These are phyloP conservation scores for Kuraishia capsulata DNA, from an alignment of 805 yeast genomes.

Conservation along the genomic window DNA sequence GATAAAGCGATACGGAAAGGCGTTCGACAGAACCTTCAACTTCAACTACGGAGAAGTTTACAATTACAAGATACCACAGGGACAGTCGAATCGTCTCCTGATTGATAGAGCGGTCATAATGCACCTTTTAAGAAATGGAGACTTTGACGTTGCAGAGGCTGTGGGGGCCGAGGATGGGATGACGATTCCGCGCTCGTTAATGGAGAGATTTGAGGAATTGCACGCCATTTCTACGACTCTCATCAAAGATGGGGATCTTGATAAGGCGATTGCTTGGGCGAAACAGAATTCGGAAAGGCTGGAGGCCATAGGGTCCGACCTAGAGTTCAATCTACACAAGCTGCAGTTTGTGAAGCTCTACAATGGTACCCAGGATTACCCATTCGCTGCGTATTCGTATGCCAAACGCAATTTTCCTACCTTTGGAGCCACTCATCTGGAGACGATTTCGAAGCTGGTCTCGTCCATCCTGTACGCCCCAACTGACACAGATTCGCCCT, in stretches of 20 bases:
- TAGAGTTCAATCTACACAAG: conserved; percentile 36
- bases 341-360: conserved; percentile 28
- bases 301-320: conserved; percentile 25
- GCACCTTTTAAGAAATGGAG: conserved; percentile 22
- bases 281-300: conserved; percentile 15
- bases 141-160: conserved; percentile 16
- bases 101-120: conserved; percentile 19
- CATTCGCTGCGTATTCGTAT: conserved; percentile 30
- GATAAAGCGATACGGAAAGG: conserved; percentile 16
- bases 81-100: conserved; percentile 6
- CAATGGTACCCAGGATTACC: conserved; percentile 9
- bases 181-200: conserved; percentile 15
- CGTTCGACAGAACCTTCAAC: conserved; percentile 16
- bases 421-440: conserved; percentile 29
- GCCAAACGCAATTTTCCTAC: conserved; percentile 30
- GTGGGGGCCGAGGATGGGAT: conserved; percentile 20
- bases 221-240: conserved; percentile 28
- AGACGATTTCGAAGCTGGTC: conserved; percentile 33
- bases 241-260: conserved; percentile 24
- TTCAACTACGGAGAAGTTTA: conserved; percentile 16
- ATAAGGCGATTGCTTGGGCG: conserved; percentile 44
- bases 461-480: conserved; percentile 22
- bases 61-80: conserved; percentile 13
- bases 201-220: conserved; percentile 30
- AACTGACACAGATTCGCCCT: neutral